Evolutionary conservation across 169 alveolate genomes (phyloP).

Genomic region (Eimeria falciformis): DNA sequence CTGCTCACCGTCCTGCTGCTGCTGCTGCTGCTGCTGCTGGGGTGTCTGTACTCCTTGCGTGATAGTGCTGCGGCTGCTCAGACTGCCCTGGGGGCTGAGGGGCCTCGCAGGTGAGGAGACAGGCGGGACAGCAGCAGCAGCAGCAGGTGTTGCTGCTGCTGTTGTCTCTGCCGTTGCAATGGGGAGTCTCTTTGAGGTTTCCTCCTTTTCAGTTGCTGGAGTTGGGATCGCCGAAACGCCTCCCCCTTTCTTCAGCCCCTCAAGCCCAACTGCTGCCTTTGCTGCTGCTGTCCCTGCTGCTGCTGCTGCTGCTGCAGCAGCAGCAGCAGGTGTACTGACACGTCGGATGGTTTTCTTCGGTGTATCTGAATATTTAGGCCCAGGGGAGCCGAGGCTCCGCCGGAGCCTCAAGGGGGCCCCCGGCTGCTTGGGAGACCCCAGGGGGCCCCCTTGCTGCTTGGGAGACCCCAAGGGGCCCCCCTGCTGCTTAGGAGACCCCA

Average conservation of each 20-base stretch:
- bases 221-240: background rate
- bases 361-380: background rate
- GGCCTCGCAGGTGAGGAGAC: too few species aligned
- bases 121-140: too few species aligned
- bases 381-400: slow-evolving; percentile 5
- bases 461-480: background rate
- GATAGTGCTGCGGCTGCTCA: too few species aligned
- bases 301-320: background rate
- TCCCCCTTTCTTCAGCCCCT: too few species aligned
- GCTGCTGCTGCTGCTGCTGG: background rate
- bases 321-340: background rate
- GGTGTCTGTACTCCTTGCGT: background rate
- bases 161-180: too few species aligned
- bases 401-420: slow-evolving; percentile 19
- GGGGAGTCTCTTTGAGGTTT: too few species aligned
- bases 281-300: slow-evolving; percentile 17
- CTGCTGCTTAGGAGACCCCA: background rate
- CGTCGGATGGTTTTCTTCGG: background rate
- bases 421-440: background rate
- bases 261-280: background rate
- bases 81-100: too few species aligned
- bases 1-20: background rate
- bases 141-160: too few species aligned
- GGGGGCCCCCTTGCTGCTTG: background rate
- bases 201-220: background rate